Evolutionary conservation across 2,329 filamentous ascomycete genomes (phyloP).

Genomic region (Ceratocystis harringtonii): DNA sequence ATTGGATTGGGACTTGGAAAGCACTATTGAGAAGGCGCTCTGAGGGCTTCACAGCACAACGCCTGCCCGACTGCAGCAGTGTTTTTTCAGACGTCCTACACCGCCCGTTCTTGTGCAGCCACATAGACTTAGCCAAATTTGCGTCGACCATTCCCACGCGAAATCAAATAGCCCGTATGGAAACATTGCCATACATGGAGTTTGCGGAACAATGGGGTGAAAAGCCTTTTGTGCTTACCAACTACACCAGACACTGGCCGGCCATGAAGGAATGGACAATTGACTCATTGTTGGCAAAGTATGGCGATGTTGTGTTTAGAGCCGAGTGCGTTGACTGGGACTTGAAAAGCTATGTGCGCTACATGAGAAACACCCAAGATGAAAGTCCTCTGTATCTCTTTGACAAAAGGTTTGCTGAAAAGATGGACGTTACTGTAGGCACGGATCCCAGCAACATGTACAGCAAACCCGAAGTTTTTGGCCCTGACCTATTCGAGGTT

Average conservation of each 20-base stretch:
- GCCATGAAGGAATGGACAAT: slow-evolving; percentile 60
- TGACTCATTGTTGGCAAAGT: slow-evolving; percentile 47
- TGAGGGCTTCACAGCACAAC: slow-evolving; percentile 27
- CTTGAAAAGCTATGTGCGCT: slow-evolving; percentile 62
- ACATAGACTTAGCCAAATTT: slow-evolving; percentile 54
- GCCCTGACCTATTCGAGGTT: slow-evolving; percentile 69
- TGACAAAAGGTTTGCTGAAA: slow-evolving; percentile 71
- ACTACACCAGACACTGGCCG: slow-evolving; percentile 69
- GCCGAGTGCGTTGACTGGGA: slow-evolving; percentile 93
- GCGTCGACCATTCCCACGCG: slow-evolving; percentile 51
- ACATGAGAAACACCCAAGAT: slow-evolving; percentile 65
- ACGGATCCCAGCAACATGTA: slow-evolving; percentile 42
- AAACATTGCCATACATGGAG: slow-evolving; percentile 53
- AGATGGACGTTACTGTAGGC: slow-evolving; percentile 59
- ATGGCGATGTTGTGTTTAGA: slow-evolving; percentile 56
- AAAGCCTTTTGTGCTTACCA: slow-evolving; percentile 73
- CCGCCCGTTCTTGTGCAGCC: slow-evolving; percentile 76
- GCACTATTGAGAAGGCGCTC: slow-evolving; percentile 54
- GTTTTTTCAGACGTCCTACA: slow-evolving; percentile 86
- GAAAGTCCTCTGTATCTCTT: slow-evolving; percentile 91
- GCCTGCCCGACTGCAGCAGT: slow-evolving; percentile 54
- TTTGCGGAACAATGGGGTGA: slow-evolving; percentile 65
- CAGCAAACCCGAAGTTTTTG: slow-evolving; percentile 71
- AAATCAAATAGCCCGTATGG: slow-evolving; percentile 59
- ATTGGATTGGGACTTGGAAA: slow-evolving; percentile 45